Evolutionary conservation across 2,329 filamentous ascomycete genomes (phyloP), one percentile per base, ranked within the genome.

Genomic region (Aspergillus pseudoviridinutans): DNA sequence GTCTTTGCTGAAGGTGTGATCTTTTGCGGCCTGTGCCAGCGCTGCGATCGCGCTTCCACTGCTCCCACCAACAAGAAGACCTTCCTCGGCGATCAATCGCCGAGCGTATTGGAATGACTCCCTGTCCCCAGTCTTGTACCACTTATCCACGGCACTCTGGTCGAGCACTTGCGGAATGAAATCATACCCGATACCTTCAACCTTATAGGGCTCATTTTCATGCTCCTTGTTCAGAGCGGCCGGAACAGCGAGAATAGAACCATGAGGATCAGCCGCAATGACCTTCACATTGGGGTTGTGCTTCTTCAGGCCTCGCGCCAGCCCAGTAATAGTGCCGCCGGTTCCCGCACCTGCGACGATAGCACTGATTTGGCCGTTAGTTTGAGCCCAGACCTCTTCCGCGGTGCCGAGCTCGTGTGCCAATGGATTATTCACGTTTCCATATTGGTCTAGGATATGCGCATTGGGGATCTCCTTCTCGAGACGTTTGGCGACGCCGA

Each of bases 171-270:
- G 91, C 6, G 95, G 94, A 58, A 99, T 89, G 74, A 99, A 99
- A 74, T 99, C 94, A 74, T 99, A 99, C 22, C 94, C 94, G 68
- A 99, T 99, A 47, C 94, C 94, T 79, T 99, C 94, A 0, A 99
- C 94, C 79, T 99, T 97, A 81, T 99, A 99, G 1, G 87, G 81
- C 74, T 91, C 87, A 70, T 97, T 93, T 59, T 84, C 83, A 71
- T 87, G 85, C 62, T 90, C 88, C 50, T 90, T 81, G 74, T 99
- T 99, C 65, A 99, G 79, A 5, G 75, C 68, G 64, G 89, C 85
- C 1, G 94, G 94, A 32, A 96, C 70, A 9, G 94, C 94, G 51
- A 99, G 82, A 65, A 97, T 92, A 58, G 91, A 96, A 53, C 94
- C 94, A 51, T 92, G 85, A 0, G 94, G 94, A 75, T 99, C 94